phyloP scores from a whole-genome alignment of 2,329 filamentous ascomycete genomes.

The Aspergillus proliferans region DNA sequence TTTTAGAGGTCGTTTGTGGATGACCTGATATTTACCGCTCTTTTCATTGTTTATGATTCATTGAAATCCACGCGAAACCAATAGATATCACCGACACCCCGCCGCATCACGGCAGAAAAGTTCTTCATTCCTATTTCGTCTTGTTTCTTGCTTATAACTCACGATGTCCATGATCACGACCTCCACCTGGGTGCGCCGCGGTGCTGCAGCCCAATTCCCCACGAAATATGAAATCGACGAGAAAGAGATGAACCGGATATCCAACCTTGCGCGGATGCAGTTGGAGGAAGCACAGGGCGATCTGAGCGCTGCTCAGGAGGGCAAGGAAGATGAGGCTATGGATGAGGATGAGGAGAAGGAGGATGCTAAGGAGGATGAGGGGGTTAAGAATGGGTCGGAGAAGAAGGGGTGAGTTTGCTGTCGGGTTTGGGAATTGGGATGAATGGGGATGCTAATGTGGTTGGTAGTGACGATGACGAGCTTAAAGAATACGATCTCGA shows the following conservation, averaged over 20 bases:
- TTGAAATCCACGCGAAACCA: not conserved
- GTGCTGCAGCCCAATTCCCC: slow-evolving; percentile 69
- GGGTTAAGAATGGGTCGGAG: slow-evolving; percentile 16
- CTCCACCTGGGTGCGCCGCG: slow-evolving; percentile 68
- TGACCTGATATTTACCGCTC: not conserved
- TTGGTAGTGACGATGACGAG: slow-evolving; percentile 54
- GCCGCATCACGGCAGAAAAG: not conserved
- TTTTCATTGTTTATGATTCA: not conserved
- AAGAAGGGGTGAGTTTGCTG: slow-evolving; percentile 7
- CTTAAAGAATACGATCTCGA: slow-evolving; percentile 95
- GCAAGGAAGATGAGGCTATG: slow-evolving; percentile 14
- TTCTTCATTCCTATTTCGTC: not conserved
- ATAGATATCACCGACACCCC: not conserved
- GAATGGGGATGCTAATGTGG: not conserved
- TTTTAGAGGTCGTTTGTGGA: not conserved
- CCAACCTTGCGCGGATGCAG: slow-evolving; percentile 67
- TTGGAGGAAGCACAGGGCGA: slow-evolving; percentile 89
- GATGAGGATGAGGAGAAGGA: slow-evolving; percentile 37
- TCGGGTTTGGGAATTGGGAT: not conserved
- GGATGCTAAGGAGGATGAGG: slow-evolving; percentile 19
- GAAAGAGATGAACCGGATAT: slow-evolving; percentile 68
- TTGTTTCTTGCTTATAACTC: not conserved
- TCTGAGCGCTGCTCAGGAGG: slow-evolving; percentile 63
- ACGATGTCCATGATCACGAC: slow-evolving; percentile 65
- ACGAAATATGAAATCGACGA: slow-evolving; percentile 70